phyloP scores from a whole-genome alignment of 306 rosid genomes.

The Corylus heterophylla region DNA sequence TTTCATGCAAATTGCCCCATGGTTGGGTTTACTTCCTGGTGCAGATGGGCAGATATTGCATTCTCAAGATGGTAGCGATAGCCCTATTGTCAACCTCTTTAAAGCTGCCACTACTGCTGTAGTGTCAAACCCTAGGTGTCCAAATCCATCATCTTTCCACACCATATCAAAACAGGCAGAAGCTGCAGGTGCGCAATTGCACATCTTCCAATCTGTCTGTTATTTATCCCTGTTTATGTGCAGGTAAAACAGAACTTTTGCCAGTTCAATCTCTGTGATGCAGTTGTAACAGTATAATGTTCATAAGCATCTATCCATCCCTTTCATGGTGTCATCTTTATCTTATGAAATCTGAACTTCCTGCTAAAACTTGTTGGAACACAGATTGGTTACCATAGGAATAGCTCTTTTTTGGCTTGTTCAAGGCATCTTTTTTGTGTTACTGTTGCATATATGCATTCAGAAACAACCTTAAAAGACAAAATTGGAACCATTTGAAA shows the following conservation, averaged over 20 bases:
- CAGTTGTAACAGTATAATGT: background rate
- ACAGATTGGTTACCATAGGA: background rate
- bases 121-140: conserved; percentile 68
- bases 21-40: conserved; percentile 96
- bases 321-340: background rate
- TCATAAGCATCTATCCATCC: background rate
- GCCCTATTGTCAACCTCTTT: conserved; percentile 90
- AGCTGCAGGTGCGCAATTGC: conserved; percentile 80
- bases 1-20: conserved; percentile 98
- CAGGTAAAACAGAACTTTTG: background rate
- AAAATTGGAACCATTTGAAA: background rate
- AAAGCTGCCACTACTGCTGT: conserved; percentile 77
- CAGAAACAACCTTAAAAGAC: background rate
- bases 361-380: background rate
- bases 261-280: background rate
- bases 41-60: conserved; percentile 84
- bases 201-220: background rate
- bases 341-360: background rate
- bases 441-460: background rate
- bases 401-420: background rate
- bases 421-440: background rate
- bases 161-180: conserved; percentile 94
- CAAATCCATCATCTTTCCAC: conserved; percentile 70
- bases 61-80: conserved; percentile 82
- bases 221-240: background rate